Percentiles rank a stretch among this genome's conserved stretches.
Conservation (phyloP, 352 stramenopile genomes). For the Thraustochytrium striatum region DNA sequence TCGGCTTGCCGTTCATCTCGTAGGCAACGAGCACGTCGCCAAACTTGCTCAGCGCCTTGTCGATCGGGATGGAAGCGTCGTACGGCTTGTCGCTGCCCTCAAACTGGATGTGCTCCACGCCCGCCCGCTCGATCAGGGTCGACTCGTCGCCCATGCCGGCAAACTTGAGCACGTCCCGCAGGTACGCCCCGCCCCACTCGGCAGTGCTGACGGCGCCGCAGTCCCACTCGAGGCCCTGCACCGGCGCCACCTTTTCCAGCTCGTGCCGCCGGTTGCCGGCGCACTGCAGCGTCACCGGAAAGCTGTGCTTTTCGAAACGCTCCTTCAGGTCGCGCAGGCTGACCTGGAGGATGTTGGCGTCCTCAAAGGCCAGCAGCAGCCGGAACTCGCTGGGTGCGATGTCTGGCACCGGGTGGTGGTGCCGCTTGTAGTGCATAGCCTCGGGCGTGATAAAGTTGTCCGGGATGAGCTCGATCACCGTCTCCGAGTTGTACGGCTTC, state of each 20-base stretch:
- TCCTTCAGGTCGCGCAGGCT: constrained; percentile 83
- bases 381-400: constrained; percentile 65
- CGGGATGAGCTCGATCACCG: constrained; percentile 80
- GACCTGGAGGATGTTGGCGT: constrained; percentile 60
- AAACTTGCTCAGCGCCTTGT: constrained; percentile 84
- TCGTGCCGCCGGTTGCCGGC: constrained; percentile 89
- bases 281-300: constrained; percentile 92
- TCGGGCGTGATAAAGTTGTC: constrained; percentile 90
- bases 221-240: constrained; percentile 78
- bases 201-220: constrained; percentile 84
- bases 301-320: constrained; percentile 81
- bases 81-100: constrained; percentile 57
- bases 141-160: constrained; percentile 71
- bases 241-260: constrained; percentile 83
- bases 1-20: constrained; percentile 90
- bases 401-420: constrained; percentile 93
- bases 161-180: constrained; percentile 83
- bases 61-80: constrained; percentile 80
- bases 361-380: constrained; percentile 64
- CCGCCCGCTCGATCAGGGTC: constrained; percentile 59
- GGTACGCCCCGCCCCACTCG: constrained; percentile 85
- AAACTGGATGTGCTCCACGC: constrained; percentile 60
- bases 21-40: constrained; percentile 96
- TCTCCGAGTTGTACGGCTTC: constrained; percentile 91
- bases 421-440: constrained; percentile 93